Conservation (phyloP, 306 rosid genomes). For the Astragalus glycyphyllos region DNA sequence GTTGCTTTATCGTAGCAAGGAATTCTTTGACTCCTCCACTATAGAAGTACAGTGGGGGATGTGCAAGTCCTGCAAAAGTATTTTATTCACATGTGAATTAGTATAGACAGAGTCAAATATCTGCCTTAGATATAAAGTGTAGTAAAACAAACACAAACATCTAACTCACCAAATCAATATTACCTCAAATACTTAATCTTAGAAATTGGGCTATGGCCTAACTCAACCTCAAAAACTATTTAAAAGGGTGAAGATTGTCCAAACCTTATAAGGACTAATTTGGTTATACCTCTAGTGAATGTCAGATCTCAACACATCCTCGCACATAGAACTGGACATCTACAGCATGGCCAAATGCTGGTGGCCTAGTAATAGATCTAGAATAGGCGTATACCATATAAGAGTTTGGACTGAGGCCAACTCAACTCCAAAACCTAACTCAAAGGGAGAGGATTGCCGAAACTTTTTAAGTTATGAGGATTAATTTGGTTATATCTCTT, state of each 20-base stretch:
- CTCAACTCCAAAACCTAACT: neutral
- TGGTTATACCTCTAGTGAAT: neutral
- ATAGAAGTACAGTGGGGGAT: slow-evolving; percentile 91
- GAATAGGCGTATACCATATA: too few species aligned
- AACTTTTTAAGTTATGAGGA: neutral
- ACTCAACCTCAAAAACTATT: too few species aligned
- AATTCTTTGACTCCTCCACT: slow-evolving; percentile 99
- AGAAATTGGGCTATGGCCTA: too few species aligned
- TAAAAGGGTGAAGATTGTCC: neutral
- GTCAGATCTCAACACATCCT: too few species aligned
- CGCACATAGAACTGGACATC: too few species aligned
- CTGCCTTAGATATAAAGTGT: slow-evolving; percentile 4
- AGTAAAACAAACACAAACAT: slow-evolving; percentile 24
- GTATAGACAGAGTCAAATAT: slow-evolving; percentile 32
- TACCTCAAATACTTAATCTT: neutral
- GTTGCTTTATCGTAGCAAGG: slow-evolving; percentile 92
- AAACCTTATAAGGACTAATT: neutral
- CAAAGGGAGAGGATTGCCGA: neutral
- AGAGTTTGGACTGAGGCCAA: neutral
- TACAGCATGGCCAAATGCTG: neutral
- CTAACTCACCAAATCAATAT: slow-evolving; percentile 28
- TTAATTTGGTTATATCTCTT: neutral
- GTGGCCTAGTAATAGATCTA: neutral
- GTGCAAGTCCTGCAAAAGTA: slow-evolving; percentile 85
- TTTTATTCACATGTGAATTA: slow-evolving; percentile 30